Base-by-base conservation (phyloP, 345 rosid genomes). In the Limnanthes douglasii region DNA sequence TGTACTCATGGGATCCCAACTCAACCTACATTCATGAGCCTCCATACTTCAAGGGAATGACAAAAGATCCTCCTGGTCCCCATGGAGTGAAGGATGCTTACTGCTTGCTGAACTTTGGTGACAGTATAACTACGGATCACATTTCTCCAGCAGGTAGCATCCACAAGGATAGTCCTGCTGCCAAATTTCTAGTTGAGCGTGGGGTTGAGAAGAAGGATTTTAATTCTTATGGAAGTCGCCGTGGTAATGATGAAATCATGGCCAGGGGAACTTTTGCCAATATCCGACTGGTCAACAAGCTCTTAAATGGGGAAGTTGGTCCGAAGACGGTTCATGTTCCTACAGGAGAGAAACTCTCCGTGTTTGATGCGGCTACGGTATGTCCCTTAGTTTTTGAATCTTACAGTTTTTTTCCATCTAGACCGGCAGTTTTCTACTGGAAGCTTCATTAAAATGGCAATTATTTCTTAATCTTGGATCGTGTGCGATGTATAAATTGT, bases 1-100 rank as follows among this genome's bases (percentile, higher is more conserved):
- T 73, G 11, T 90, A 80, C 44, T 57, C 80, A 5, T 90, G 96
- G 98, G 94, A 90, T 37, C 64, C 78, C 11, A 70, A 64, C 37
- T 90, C 98, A 25, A 90, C 96, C 50, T 90, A 90, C 69, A 84
- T 90, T 53, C 98, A 90, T 11, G 98, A 90, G 43, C 96, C 98
- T 5, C 98, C 96, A 0, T 90, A 90, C 65, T 90, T 90, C 64
- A 84, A 84, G 70, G 66, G 38, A 53, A 90, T 90, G 88, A 75
- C 98, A 42, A 61, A 77, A 72, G 67, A 68, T 50, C 94, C 96
- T 57, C 93, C 94, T 12, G 98, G 96, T 7, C 66, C 86, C 17
- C 82, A 72, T 43, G 78, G 78, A 27, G 88, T 90, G 46, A 90
- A 80, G 54, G 96, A 85, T 51, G 98, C 98, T 4, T 80, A 72